phyloP scores from a whole-genome alignment of 129 eudicot species.

The Flaveria trinervia region DNA sequence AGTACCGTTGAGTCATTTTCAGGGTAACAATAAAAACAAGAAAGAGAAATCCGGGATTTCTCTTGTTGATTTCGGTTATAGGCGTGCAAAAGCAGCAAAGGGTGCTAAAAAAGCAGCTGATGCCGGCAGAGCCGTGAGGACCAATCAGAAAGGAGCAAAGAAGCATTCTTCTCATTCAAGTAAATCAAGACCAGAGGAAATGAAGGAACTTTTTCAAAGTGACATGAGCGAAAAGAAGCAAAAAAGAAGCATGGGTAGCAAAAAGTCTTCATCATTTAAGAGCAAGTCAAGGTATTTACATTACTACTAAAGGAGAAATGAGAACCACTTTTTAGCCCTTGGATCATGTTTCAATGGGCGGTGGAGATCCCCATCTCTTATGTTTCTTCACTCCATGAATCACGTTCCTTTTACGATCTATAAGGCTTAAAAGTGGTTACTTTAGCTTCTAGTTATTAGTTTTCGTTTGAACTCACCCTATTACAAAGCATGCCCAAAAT shows the following conservation, averaged over 20 bases:
- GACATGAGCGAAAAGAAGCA: slow-evolving; percentile 87
- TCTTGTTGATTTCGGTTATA: slow-evolving; percentile 82
- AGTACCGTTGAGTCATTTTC: background rate
- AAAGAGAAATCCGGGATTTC: slow-evolving; percentile 70
- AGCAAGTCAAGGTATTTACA: slow-evolving; percentile 83
- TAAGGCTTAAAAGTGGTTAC: background rate
- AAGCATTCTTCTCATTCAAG: slow-evolving; percentile 42
- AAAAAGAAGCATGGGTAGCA: slow-evolving; percentile 49
- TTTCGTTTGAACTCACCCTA: background rate
- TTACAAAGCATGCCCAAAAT: background rate
- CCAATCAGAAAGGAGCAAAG: slow-evolving; percentile 38
- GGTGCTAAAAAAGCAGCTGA: slow-evolving; percentile 76
- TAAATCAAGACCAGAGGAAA: slow-evolving; percentile 82
- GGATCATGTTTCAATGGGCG: background rate
- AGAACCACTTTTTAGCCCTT: background rate
- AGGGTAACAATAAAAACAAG: slow-evolving; percentile 53
- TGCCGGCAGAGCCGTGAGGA: slow-evolving; percentile 59
- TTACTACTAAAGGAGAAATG: background rate
- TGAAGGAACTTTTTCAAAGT: slow-evolving; percentile 73
- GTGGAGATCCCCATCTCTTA: background rate
- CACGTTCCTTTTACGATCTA: background rate
- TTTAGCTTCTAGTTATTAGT: background rate
- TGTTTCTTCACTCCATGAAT: background rate
- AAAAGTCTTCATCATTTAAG: slow-evolving; percentile 80
- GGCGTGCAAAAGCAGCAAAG: slow-evolving; percentile 88